Percentiles rank a stretch among this genome's conserved stretches.
phyloP scores from a whole-genome alignment of 192 early-diverging fungal species.

The Dissophora globulifera region DNA sequence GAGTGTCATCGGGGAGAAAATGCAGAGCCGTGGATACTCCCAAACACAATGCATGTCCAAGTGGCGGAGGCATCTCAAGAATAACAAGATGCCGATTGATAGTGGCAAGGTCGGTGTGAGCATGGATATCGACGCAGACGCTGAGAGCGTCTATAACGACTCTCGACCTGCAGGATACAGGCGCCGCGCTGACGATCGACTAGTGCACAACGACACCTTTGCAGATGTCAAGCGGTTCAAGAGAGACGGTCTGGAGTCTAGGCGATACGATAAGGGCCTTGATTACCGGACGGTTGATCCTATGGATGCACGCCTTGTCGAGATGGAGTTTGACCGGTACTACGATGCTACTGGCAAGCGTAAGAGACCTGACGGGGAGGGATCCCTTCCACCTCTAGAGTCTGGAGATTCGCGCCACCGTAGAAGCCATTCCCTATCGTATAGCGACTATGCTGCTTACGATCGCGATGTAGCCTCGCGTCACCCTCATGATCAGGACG shows the following conservation, averaged over 20 bases:
- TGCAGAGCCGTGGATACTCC: constrained; percentile 48
- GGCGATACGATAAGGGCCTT: not conserved
- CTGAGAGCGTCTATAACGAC: not conserved
- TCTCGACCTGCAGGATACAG: constrained; percentile 6
- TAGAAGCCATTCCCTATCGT: not conserved
- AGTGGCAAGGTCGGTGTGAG: constrained; percentile 18
- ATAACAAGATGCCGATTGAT: constrained; percentile 32
- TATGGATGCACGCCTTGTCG: constrained; percentile 24
- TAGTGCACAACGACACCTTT: constrained; percentile 2
- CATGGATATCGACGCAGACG: constrained; percentile 34
- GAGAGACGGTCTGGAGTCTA: constrained; percentile 1
- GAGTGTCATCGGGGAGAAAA: constrained; percentile 49
- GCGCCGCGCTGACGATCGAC: constrained; percentile 16
- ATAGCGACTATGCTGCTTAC: not conserved
- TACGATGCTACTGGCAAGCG: constrained; percentile 40
- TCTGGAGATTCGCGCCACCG: not conserved
- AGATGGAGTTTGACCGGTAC: constrained; percentile 46
- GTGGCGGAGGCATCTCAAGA: constrained; percentile 49
- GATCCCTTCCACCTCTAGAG: not conserved
- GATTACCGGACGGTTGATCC: constrained; percentile 2
- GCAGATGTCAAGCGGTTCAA: constrained; percentile 18
- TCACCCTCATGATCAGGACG: too few species aligned
- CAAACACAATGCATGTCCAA: constrained; percentile 55
- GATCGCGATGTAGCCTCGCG: too few species aligned
- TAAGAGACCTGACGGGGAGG: constrained; percentile 10